Evolutionary conservation across 345 rosid genomes (phyloP).

Genomic region (Camelina neglecta): DNA sequence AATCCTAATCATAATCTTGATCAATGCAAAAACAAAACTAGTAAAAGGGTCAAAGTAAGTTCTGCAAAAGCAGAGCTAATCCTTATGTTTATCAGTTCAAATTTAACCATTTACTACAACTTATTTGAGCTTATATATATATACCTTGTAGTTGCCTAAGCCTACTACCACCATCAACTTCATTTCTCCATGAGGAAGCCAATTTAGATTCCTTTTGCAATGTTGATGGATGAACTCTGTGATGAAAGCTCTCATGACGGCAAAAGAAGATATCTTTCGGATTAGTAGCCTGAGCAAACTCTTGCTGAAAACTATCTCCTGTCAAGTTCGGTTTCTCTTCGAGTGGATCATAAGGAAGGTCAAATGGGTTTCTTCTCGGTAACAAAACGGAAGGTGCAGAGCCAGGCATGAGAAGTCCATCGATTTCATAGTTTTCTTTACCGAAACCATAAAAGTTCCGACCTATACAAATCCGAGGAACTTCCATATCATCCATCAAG

Average conservation of each 20-base stretch:
- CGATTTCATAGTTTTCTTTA: constrained; percentile 33
- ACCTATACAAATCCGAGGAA: constrained; percentile 53
- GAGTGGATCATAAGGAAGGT: constrained; percentile 75
- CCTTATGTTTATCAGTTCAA: neutral
- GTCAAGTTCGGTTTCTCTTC: constrained; percentile 83
- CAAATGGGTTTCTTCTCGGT: constrained; percentile 74
- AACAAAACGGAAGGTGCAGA: constrained; percentile 86
- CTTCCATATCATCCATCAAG: constrained; percentile 47
- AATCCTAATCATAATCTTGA: constrained; percentile 6
- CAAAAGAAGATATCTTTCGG: constrained; percentile 63
- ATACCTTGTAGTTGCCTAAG: constrained; percentile 36
- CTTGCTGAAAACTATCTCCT: constrained; percentile 70
- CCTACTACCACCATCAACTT: constrained; percentile 35
- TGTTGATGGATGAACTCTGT: constrained; percentile 40
- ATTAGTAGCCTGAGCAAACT: constrained; percentile 54
- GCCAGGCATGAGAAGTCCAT: constrained; percentile 58
- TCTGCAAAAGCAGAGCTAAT: neutral
- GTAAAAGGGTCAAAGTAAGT: neutral
- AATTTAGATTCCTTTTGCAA: constrained; percentile 42
- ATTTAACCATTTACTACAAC: neutral
- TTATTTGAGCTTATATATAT: neutral
- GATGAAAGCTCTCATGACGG: constrained; percentile 80
- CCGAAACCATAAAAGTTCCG: constrained; percentile 50
- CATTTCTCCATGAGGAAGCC: constrained; percentile 26
- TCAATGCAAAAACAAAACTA: constrained; percentile 2